These are phyloP conservation scores for Aspergillus leporis DNA, from an alignment of 495 filamentous ascomycete genomes.

Conservation along the genomic window DNA sequence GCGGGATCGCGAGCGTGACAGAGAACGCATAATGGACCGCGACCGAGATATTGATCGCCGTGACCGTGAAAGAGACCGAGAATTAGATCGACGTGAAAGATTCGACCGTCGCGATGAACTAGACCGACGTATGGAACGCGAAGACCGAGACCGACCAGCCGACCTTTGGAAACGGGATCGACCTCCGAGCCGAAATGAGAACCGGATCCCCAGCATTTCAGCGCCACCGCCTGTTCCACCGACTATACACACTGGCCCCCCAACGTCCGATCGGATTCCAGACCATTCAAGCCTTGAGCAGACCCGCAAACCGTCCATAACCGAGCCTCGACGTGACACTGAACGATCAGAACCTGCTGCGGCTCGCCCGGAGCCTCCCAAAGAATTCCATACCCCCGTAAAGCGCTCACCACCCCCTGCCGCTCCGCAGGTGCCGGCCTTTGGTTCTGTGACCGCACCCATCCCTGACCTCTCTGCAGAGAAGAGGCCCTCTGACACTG, in stretches of 20 bases:
- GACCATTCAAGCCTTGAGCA: conserved; percentile 39
- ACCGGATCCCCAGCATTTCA: conserved; percentile 37
- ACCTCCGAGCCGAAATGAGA: conserved; percentile 43
- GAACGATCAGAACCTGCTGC: conserved; percentile 40
- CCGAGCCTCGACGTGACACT: conserved; percentile 43
- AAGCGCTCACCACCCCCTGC: conserved; percentile 69
- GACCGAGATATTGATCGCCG: conserved; percentile 37
- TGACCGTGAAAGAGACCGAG: conserved; percentile 39
- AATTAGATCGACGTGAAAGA: conserved; percentile 40
- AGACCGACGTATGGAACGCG: conserved; percentile 40
- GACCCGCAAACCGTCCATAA: conserved; percentile 36
- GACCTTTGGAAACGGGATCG: conserved; percentile 56
- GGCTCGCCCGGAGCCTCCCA: conserved; percentile 39
- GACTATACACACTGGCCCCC: conserved; percentile 15
- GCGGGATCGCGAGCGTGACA: conserved; percentile 23
- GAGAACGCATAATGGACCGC: conserved; percentile 35
- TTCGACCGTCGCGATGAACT: conserved; percentile 51
- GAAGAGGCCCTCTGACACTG: conserved; percentile 42
- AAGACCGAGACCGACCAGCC: conserved; percentile 58
- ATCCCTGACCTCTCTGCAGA: conserved; percentile 28
- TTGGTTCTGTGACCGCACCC: conserved; percentile 58
- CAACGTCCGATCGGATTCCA: conserved; percentile 25
- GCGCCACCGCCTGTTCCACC: conserved; percentile 22
- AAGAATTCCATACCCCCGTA: conserved; percentile 38
- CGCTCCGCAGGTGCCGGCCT: conserved; percentile 78